Base-by-base conservation (phyloP, 75 land plant genomes). In the Cunninghamia lanceolata region DNA sequence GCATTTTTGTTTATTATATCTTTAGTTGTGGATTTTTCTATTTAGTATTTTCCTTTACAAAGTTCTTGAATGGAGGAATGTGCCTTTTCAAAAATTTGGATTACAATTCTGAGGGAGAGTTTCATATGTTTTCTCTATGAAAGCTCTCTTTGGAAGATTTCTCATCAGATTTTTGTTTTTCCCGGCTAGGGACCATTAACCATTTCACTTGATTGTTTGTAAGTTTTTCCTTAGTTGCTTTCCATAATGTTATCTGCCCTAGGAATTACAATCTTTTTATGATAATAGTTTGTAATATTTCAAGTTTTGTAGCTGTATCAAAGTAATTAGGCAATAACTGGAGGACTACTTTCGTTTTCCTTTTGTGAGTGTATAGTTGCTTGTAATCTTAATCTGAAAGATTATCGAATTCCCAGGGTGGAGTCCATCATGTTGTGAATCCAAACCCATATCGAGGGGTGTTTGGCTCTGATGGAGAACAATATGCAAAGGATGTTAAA, bases 371-470 rank as follows among this genome's bases (percentile, higher is more conserved):
- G 75, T 73, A 2, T 32, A 34, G 13, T 73, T 73, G 30, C 50
- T 21, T 80, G 82, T 42, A 45, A 45, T 28, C 47, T 80, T 80
- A 45, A 43, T 28, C 32, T 13, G 45, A 40, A 40, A 13, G 10
- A 80, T 77, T 43, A 85, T 52, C 8, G 47, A 53, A 80, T 88
- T 83, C 68, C 38, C 90, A 96, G 97, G 99, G 96, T 54, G 99
- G 98, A 88, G 95, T 98, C 82, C 96, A 96, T 86, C 99, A 98
- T 91, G 99, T 94, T 42, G 43, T 96, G 53, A 98, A 96, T 85
- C 99, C 99, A 17, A 94, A 98, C 84, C 97, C 99, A 88, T 98
- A 96, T 82, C 94, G 92, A 84, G 99, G 99, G 68, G 85, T 88
- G 25, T 95, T 94, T 90, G 99, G 99, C 30, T 87, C 95, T 30